phyloP scores from a whole-genome alignment of 2,329 filamentous ascomycete genomes.

The Pestalotiopsis sp. region DNA sequence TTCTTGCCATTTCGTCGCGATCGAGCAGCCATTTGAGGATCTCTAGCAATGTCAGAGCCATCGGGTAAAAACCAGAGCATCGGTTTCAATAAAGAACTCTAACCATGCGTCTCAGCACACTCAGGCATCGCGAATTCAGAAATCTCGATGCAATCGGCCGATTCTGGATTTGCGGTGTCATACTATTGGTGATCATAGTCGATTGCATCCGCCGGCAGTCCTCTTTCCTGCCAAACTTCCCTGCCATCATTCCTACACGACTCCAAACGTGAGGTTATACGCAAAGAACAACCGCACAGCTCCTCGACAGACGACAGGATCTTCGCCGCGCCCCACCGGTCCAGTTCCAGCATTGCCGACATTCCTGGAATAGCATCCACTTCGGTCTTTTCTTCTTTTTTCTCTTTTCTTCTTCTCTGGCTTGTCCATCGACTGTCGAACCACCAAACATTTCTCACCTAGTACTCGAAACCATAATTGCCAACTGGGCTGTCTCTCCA shows the following conservation, averaged over 20 bases:
- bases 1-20: not conserved
- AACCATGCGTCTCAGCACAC: not conserved
- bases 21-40: not conserved
- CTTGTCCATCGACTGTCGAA: not conserved
- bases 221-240: not conserved
- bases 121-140: constrained; percentile 10
- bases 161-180: constrained; percentile 11
- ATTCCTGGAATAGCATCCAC: not conserved
- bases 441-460: not conserved
- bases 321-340: not conserved
- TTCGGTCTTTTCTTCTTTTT: not conserved
- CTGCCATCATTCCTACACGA: not conserved
- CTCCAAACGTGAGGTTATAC: constrained; percentile 3
- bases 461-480: not conserved
- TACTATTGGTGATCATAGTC: not conserved
- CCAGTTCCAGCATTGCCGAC: not conserved
- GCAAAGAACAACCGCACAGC: not conserved
- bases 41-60: not conserved
- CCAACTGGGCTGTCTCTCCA: too few species aligned
- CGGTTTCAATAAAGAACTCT: not conserved
- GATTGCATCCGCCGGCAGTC: not conserved
- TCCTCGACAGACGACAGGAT: not conserved
- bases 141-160: constrained; percentile 14
- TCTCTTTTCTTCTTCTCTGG: not conserved
- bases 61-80: not conserved